phyloP scores from a whole-genome alignment of 805 yeast species.

The Saturnispora gosingensis region DNA sequence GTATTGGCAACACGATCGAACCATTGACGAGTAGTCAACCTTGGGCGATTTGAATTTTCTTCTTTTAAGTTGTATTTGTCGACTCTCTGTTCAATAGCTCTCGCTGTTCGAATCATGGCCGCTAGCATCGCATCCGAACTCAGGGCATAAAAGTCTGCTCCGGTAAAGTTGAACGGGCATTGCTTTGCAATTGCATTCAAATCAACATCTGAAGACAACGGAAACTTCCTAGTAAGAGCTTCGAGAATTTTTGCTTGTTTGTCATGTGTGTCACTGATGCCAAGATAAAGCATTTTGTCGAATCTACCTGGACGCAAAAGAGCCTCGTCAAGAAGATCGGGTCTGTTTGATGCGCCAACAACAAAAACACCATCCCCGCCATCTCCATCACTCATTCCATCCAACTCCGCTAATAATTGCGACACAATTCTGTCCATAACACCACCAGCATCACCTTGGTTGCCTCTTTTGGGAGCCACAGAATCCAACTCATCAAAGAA shows the following conservation, averaged over 20 bases:
- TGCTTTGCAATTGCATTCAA: conserved; percentile 48
- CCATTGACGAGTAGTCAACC: conserved; percentile 74
- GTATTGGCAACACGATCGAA: conserved; percentile 69
- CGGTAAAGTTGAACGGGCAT: conserved; percentile 89
- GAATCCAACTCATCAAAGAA: conserved; percentile 97
- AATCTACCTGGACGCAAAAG: conserved; percentile 89
- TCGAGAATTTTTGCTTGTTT: conserved; percentile 79
- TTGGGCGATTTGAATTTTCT: conserved; percentile 16
- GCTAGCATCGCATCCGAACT: conserved; percentile 94
- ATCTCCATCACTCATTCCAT: conserved; percentile 85
- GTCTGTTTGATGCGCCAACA: conserved; percentile 98
- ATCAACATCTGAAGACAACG: conserved; percentile 50
- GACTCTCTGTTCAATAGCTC: conserved; percentile 60
- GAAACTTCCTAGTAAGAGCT: conserved; percentile 82
- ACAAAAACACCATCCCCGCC: conserved; percentile 87
- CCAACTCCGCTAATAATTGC: conserved; percentile 87
- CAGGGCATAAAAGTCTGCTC: conserved; percentile 95
- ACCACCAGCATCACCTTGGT: conserved; percentile 98
- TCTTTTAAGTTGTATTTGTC: conserved; percentile 36
- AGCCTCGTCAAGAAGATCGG: conserved; percentile 92
- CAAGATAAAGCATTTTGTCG: conserved; percentile 89
- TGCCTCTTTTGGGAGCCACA: conserved; percentile 97
- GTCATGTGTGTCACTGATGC: conserved; percentile 84
- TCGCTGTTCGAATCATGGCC: conserved; percentile 89
- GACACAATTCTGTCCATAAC: conserved; percentile 98